Evolutionary conservation across 345 rosid genomes (phyloP).

Genomic region (Eucalyptus sp.): DNA sequence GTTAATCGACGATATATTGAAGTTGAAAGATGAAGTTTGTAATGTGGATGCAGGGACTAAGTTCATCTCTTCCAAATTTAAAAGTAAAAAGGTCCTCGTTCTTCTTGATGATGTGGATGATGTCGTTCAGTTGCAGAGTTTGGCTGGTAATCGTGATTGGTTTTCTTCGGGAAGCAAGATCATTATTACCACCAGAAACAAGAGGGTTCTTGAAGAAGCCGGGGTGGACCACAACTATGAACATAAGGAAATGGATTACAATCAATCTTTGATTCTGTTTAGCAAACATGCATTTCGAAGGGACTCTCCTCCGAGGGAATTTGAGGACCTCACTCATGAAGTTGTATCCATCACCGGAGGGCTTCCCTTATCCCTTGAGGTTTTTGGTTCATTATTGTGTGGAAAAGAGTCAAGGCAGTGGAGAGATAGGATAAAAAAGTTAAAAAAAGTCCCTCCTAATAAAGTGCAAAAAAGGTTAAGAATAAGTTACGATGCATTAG

Average conservation of each 20-base stretch:
- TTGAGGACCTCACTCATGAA: neutral
- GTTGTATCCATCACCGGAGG: neutral
- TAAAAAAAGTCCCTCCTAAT: fast-evolving
- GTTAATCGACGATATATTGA: too few relatives aligned
- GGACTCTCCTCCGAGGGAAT: neutral
- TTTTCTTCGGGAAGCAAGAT: neutral
- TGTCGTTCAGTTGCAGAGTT: fast-evolving
- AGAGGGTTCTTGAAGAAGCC: neutral
- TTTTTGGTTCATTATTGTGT: neutral
- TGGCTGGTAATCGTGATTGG: neutral
- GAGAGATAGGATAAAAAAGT: fast-evolving
- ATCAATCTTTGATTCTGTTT: neutral
- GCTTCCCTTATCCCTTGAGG: neutral
- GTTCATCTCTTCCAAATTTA: fast-evolving
- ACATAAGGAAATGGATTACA: fast-evolving
- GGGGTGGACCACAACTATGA: neutral
- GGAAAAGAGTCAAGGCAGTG: fast-evolving
- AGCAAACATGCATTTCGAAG: neutral
- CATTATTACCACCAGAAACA: neutral
- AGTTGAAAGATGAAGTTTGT: fast-evolving
- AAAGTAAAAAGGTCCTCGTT: neutral
- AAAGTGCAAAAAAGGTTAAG: neutral
- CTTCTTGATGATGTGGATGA: neutral
- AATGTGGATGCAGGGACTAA: fast-evolving
- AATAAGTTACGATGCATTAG: neutral